phyloP scores from a whole-genome alignment of 1,139 yeast species.

The Saccharomyces hybrid region DNA sequence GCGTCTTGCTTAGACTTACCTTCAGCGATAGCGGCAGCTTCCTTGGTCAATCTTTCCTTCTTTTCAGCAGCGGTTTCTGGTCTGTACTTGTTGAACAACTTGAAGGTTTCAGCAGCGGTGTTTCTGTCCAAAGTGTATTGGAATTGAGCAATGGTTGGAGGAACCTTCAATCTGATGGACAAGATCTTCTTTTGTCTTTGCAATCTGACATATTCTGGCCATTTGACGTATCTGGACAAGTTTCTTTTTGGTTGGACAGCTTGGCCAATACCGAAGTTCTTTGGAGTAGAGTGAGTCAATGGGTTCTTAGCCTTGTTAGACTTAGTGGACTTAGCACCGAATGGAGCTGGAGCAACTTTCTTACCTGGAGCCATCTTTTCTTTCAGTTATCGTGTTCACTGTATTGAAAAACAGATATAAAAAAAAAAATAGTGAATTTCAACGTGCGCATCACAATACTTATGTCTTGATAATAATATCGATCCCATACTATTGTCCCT shows the following conservation, averaged over 20 bases:
- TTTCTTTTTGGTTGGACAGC: slow-evolving; percentile 90
- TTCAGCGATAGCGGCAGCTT: slow-evolving; percentile 97
- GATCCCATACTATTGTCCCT: not conserved
- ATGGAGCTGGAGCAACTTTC: slow-evolving; percentile 92
- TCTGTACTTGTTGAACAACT: slow-evolving; percentile 96
- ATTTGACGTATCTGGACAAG: slow-evolving; percentile 91
- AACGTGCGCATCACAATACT: not conserved
- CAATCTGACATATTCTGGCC: slow-evolving; percentile 97
- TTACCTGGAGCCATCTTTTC: slow-evolving; percentile 53
- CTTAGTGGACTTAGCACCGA: slow-evolving; percentile 47
- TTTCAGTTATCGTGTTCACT: slow-evolving; percentile 1
- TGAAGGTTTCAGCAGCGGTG: slow-evolving; percentile 94
- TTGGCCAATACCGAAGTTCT: slow-evolving; percentile 96
- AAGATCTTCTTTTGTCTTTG: slow-evolving; percentile 98
- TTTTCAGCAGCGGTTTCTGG: slow-evolving; percentile 96
- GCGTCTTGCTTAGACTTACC: slow-evolving; percentile 95
- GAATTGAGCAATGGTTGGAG: slow-evolving; percentile 97
- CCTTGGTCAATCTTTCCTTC: slow-evolving; percentile 98
- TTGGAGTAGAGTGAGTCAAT: slow-evolving; percentile 78
- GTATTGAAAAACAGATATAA: not conserved
- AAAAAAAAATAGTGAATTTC: not conserved
- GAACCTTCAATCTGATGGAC: slow-evolving; percentile 93
- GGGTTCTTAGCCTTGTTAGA: slow-evolving; percentile 53
- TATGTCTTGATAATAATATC: not conserved
- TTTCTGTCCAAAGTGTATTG: slow-evolving; percentile 93